Base-by-base conservation (phyloP, 2,329 filamentous ascomycete species). In the Fusarium transvaalense region DNA sequence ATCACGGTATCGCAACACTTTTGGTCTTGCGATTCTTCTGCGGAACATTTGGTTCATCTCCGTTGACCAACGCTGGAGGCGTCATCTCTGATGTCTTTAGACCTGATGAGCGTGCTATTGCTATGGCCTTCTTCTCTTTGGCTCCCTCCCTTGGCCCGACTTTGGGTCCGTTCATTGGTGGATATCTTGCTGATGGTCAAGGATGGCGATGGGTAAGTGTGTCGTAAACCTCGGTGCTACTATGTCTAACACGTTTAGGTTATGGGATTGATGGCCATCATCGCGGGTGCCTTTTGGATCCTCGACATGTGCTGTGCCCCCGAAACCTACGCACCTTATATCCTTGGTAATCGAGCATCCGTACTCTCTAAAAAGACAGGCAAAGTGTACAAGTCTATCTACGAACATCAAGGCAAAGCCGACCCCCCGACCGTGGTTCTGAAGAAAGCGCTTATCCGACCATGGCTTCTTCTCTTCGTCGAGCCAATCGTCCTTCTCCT, bases 1-100 rank as follows among this genome's bases (percentile, higher is more conserved):
- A 85, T 0, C 78, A 86, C 59, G 88, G 85, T 64, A 86, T 89
- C 29, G 80, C 80, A 37, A 86, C 86, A 0, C 80, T 93, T 3
- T 75, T 92, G 14, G 83, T 91, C n/a, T 81, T 91, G 27, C 86
- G 91, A 10, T 92, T 92, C 78, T 85, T 92, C 45, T 86, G 86
- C 13, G 88, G 89, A 31, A 79, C 85, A 5, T 90, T 90, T 68
- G 89, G 88, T 2, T 86, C 87, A 0, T 87, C 87, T 0, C 86
- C 88, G 0, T 76, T 91, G 52, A 89, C 88, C 7, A 90, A 90
- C 68, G 84, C 86, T 0, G 87, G 87, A 10, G 89, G 88, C 61
- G 84, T 88, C 23, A 86, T 91, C 62, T 88, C 88, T n/a, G 89
- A 91, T 75, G 85, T 90, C 75, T 90, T 89, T 68, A 71, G 79